These are phyloP conservation scores for Endocladia muricata DNA, from an alignment of 31 red algal species.

Conservation along the genomic window DNA sequence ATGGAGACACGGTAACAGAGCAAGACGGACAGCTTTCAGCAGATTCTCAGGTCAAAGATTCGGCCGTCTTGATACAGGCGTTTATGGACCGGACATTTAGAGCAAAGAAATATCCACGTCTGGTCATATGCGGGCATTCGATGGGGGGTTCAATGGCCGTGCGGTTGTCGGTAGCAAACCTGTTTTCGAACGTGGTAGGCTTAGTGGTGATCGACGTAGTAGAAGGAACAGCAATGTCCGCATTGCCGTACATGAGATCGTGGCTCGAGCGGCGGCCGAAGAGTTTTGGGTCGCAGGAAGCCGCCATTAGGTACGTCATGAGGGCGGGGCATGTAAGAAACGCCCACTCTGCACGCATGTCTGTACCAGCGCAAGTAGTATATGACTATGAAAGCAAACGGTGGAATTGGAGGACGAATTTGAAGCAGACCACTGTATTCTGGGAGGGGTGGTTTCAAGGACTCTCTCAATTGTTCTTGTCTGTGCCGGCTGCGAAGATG, in stretches of 20 bases:
- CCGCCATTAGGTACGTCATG: constrained; percentile 67
- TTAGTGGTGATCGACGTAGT: constrained; percentile 96
- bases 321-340: constrained; percentile 67
- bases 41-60: constrained; percentile 70
- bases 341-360: constrained; percentile 55
- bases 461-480: constrained; percentile 67
- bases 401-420: constrained; percentile 79
- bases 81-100: constrained; percentile 19
- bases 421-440: constrained; percentile 55
- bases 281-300: constrained; percentile 39
- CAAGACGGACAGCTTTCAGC: constrained; percentile 74
- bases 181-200: constrained; percentile 38
- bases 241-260: constrained; percentile 79
- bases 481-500: constrained; percentile 75
- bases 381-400: background rate
- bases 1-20: constrained; percentile 55
- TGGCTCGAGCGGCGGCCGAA: constrained; percentile 44
- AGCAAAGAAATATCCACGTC: background rate
- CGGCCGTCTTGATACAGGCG: constrained; percentile 35
- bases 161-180: constrained; percentile 37
- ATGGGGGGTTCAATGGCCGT: constrained; percentile 93
- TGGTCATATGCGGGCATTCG: constrained; percentile 79
- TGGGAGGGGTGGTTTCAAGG: constrained; percentile 93
- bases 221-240: constrained; percentile 84
- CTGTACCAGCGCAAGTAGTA: constrained; percentile 71